A percentile compares a stretch with the other conserved stretches of the same genome.
Evolutionary conservation across 441 rosid genomes (phyloP).

Genomic region (Pelargonium hybrid): DNA sequence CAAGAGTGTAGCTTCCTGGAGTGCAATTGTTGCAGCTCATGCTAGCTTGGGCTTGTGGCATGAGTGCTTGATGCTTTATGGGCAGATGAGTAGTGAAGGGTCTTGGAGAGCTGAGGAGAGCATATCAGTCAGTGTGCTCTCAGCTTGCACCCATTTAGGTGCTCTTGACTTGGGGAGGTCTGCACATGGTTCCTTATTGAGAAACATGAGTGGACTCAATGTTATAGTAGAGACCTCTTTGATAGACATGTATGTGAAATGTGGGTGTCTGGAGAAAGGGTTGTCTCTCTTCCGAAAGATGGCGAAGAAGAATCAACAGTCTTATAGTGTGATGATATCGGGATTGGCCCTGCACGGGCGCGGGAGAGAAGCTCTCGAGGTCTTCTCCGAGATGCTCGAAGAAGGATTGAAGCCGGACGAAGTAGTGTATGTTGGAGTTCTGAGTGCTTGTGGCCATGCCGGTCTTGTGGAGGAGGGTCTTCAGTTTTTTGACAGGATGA

Average conservation of each 20-base stretch:
- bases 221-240: conserved; percentile 45
- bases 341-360: conserved; percentile 52
- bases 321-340: conserved; percentile 47
- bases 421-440: conserved; percentile 43
- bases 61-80: conserved; percentile 24
- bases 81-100: conserved; percentile 24
- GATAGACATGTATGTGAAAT: conserved; percentile 50
- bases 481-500: conserved; percentile 34
- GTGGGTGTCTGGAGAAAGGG: conserved; percentile 42
- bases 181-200: conserved; percentile 33
- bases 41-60: conserved; percentile 38
- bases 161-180: conserved; percentile 39
- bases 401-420: conserved; percentile 44
- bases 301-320: conserved; percentile 29
- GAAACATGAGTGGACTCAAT: conserved; percentile 44
- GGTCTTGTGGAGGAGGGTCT: conserved; percentile 47
- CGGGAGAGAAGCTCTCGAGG: conserved; percentile 37
- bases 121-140: conserved; percentile 37
- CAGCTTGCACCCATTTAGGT: conserved; percentile 48
- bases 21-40: conserved; percentile 46
- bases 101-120: conserved; percentile 47
- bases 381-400: conserved; percentile 41
- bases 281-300: conserved; percentile 31
- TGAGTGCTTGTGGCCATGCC: conserved; percentile 53
- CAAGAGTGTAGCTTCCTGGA: conserved; percentile 55